Conservation (phyloP, 495 filamentous ascomycete species). For the Podospora conica region DNA sequence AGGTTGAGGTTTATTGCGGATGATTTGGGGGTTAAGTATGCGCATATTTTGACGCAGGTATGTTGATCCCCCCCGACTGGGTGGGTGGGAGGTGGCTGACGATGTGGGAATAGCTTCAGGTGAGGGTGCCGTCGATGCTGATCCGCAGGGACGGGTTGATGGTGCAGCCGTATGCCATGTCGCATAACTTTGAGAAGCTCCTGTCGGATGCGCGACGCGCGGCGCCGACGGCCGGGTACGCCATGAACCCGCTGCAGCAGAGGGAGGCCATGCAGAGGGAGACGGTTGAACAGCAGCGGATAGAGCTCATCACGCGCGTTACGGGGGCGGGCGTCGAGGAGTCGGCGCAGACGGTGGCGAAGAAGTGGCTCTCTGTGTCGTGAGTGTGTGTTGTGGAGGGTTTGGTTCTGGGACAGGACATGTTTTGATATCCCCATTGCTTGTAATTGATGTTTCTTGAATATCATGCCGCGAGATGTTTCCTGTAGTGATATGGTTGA, state of each 20-base stretch:
- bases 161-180: slow-evolving; percentile 27
- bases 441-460: neutral
- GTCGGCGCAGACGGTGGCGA: slow-evolving; percentile 3
- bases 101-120: slow-evolving; percentile 27
- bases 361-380: slow-evolving; percentile 14
- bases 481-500: neutral
- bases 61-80: neutral
- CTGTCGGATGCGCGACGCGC: slow-evolving; percentile 15
- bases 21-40: slow-evolving; percentile 43
- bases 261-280: slow-evolving; percentile 35
- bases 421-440: neutral
- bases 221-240: slow-evolving; percentile 19
- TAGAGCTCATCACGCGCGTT: slow-evolving; percentile 33
- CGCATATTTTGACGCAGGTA: slow-evolving; percentile 40
- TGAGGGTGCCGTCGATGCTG: slow-evolving; percentile 49
- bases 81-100: neutral
- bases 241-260: slow-evolving; percentile 33
- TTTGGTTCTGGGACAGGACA: neutral
- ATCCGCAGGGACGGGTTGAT: slow-evolving; percentile 43
- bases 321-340: slow-evolving; percentile 14
- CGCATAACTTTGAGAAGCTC: slow-evolving; percentile 30
- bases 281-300: slow-evolving; percentile 29
- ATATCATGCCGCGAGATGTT: neutral
- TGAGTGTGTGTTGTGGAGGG: neutral
- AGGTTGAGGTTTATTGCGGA: slow-evolving; percentile 42